Evolutionary conservation across 768 basidiomycete species (phyloP).

Genomic region (Boletus rubropictus): DNA sequence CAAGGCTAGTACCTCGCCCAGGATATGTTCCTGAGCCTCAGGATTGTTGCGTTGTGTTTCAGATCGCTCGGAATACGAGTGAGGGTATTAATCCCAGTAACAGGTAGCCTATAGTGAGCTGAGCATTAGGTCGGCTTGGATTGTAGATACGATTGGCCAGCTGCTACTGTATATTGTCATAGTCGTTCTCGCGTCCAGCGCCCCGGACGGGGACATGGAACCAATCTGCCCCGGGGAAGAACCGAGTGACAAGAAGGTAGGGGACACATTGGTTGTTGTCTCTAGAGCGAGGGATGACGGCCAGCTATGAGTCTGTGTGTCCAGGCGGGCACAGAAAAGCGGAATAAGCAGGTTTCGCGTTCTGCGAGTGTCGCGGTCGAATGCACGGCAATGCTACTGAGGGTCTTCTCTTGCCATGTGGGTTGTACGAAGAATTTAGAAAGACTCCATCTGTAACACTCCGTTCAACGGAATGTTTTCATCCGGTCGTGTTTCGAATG

Average conservation of each 20-base stretch:
- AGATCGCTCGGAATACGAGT: constrained; percentile 58
- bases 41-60: constrained; percentile 54
- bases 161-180: constrained; percentile 69
- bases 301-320: constrained; percentile 22
- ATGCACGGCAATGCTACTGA: not conserved
- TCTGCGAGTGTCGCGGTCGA: not conserved
- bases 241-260: constrained; percentile 49
- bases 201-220: constrained; percentile 43
- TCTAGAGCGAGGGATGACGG: too few species aligned
- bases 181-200: constrained; percentile 44
- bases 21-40: constrained; percentile 59
- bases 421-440: not conserved
- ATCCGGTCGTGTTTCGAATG: too few species aligned
- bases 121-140: not conserved
- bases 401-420: not conserved
- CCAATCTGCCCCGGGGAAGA: constrained; percentile 57
- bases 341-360: not conserved
- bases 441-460: not conserved
- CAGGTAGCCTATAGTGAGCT: constrained; percentile 46
- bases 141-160: constrained; percentile 48
- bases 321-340: too few species aligned
- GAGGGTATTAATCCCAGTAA: constrained; percentile 60
- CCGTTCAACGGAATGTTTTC: too few species aligned
- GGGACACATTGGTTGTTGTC: too few species aligned
- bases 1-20: constrained; percentile 62